Base-by-base conservation (phyloP, 1,284 basidiomycete genomes). In the Sphagnurus paluster region DNA sequence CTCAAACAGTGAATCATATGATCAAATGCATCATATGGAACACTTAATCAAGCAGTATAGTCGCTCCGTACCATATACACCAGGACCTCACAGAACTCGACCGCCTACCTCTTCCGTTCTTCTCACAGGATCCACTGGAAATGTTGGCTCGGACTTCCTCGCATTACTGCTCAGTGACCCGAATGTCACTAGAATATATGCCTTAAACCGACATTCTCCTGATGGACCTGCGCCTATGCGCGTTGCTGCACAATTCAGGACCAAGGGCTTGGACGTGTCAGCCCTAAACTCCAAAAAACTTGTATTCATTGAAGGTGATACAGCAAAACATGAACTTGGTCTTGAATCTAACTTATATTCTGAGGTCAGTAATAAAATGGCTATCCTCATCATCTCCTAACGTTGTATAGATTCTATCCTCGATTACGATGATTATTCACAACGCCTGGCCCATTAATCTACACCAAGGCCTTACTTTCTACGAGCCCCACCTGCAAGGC, bases 41-140 rank as follows among this genome's bases (percentile, higher is more conserved):
- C n/a, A n/a, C n/a, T n/a, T n/a, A n/a, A n/a, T n/a, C n/a, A n/a
- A n/a, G n/a, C n/a, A n/a, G n/a, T n/a, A n/a, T n/a, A n/a, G n/a
- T n/a, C n/a, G n/a, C n/a, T n/a, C n/a, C n/a, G n/a, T n/a, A n/a
- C n/a, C n/a, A n/a, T n/a, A n/a, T n/a, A n/a, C n/a, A n/a, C n/a
- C n/a, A n/a, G n/a, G n/a, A n/a, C n/a, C n/a, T n/a, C n/a, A n/a
- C n/a, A n/a, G n/a, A n/a, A n/a, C n/a, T n/a, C n/a, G n/a, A n/a
- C n/a, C n/a, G n/a, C n/a, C n/a, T n/a, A n/a, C n/a, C n/a, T n/a
- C 10, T 34, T 34, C 51, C 13, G 59, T 67, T 10, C 52, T 69
- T 5, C 44, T 69, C 2, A 68, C 68, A 5, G 66, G 65, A 1
- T 61, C 63, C 2, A 64, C 64, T 1, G 63, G 62, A n/a, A 51